Conservation (phyloP, 192 early-diverging fungal genomes). For the Powellomyces hirtus region DNA sequence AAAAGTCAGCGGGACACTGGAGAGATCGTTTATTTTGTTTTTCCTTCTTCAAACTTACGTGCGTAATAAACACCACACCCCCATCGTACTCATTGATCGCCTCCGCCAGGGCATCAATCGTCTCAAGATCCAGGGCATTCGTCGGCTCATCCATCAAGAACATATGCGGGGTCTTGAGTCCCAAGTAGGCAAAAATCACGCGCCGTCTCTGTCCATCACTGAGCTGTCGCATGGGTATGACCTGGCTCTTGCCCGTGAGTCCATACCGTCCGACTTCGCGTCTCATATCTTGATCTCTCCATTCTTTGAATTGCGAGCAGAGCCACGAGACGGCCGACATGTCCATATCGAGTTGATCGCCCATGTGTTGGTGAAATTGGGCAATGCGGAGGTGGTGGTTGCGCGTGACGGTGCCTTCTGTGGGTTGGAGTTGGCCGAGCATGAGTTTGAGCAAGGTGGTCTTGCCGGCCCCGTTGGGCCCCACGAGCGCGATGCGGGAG, state of each 20-base stretch:
- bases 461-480: slow-evolving; percentile 57
- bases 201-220: slow-evolving; percentile 54
- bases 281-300: slow-evolving; percentile 67
- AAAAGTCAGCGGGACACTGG: not conserved
- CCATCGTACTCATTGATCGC: slow-evolving; percentile 69
- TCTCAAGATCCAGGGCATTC: slow-evolving; percentile 66
- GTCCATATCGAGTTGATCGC: slow-evolving; percentile 73
- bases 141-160: slow-evolving; percentile 90
- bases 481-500: slow-evolving; percentile 70
- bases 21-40: slow-evolving; percentile 12
- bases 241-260: slow-evolving; percentile 59
- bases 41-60: slow-evolving; percentile 31
- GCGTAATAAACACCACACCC: slow-evolving; percentile 71
- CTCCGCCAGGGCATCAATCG: slow-evolving; percentile 57
- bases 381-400: slow-evolving; percentile 73
- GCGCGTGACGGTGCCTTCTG: slow-evolving; percentile 61
- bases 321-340: slow-evolving; percentile 62
- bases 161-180: slow-evolving; percentile 75
- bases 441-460: slow-evolving; percentile 60
- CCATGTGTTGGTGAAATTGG: slow-evolving; percentile 73
- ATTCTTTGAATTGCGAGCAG: slow-evolving; percentile 67
- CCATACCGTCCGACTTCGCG: slow-evolving; percentile 62
- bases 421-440: slow-evolving; percentile 65
- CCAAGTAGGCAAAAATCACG: slow-evolving; percentile 61
- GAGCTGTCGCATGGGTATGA: slow-evolving; percentile 28